Percentiles rank a stretch among this genome's conserved stretches.
phyloP scores from a whole-genome alignment of 2,329 filamentous ascomycete genomes.

The Scolecobasidium constrictum region DNA sequence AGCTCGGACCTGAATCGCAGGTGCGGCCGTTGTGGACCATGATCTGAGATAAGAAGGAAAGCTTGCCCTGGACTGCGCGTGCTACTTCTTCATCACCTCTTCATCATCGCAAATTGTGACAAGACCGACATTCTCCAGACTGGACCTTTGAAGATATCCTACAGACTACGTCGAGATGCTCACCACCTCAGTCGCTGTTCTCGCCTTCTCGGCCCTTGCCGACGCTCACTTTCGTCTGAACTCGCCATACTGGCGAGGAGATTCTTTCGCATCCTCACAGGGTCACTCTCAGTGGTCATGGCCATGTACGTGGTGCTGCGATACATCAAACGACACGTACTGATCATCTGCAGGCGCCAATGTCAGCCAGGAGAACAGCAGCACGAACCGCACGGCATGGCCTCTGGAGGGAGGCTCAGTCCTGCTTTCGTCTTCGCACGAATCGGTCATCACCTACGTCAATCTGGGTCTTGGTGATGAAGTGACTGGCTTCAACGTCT shows the following conservation, averaged over 20 bases:
- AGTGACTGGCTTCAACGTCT: slow-evolving; percentile 34
- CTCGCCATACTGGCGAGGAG: slow-evolving; percentile 31
- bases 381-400: slow-evolving; percentile 35
- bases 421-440: slow-evolving; percentile 29
- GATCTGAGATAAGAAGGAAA: not conserved
- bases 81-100: not conserved
- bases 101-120: not conserved
- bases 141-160: no score
- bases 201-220: slow-evolving; percentile 20
- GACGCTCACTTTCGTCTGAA: slow-evolving; percentile 33
- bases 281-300: slow-evolving; percentile 27
- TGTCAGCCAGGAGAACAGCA: slow-evolving; percentile 25
- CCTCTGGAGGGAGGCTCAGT: slow-evolving; percentile 33
- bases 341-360: slow-evolving; percentile 22
- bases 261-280: slow-evolving; percentile 26
- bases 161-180: no score
- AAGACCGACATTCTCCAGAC: not conserved
- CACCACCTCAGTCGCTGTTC: slow-evolving; percentile 13
- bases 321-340: no score
- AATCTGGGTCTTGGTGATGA: slow-evolving; percentile 32
- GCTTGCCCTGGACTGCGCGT: not conserved
- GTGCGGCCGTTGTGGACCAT: not conserved
- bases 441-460: slow-evolving; percentile 34
- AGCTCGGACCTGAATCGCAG: not conserved
- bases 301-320: slow-evolving; percentile 22